Percentiles rank a stretch among this genome's conserved stretches.
Evolutionary conservation across 2,329 filamentous ascomycete species (phyloP).

Genomic region (Colletotrichum sojae): DNA sequence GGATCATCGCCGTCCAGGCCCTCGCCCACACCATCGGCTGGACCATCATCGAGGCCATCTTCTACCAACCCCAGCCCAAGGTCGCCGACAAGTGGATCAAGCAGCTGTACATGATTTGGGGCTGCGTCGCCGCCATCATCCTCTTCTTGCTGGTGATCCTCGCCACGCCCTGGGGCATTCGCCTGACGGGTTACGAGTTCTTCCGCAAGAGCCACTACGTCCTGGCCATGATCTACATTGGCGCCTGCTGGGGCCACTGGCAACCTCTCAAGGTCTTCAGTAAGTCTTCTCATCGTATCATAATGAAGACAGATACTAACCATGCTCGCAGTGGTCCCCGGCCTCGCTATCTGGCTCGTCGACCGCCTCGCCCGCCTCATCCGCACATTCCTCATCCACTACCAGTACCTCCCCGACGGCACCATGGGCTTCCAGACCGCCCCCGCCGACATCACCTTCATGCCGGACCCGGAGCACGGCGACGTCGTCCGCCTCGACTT

Average conservation of each 20-base stretch:
- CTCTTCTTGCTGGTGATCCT: conserved; percentile 74
- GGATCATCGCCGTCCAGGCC: conserved; percentile 79
- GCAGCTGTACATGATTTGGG: conserved; percentile 81
- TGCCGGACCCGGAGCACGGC: conserved; percentile 69
- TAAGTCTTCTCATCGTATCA: not conserved
- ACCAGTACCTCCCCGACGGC: conserved; percentile 66
- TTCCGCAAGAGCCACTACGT: conserved; percentile 83
- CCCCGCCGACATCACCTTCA: conserved; percentile 64
- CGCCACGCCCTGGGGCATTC: conserved; percentile 70
- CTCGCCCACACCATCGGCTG: conserved; percentile 79
- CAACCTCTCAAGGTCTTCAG: conserved; percentile 74
- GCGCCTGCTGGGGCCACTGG: conserved; percentile 84
- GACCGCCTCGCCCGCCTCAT: conserved; percentile 73
- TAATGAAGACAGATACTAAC: not conserved
- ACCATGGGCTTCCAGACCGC: conserved; percentile 69
- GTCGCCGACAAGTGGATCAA: conserved; percentile 70
- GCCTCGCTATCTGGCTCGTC: conserved; percentile 74
- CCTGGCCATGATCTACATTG: conserved; percentile 80
- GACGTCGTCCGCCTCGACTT: conserved; percentile 78
- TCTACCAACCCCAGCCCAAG: conserved; percentile 81
- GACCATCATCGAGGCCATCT: conserved; percentile 74
- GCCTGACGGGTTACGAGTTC: conserved; percentile 80
- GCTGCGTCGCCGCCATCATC: conserved; percentile 68
- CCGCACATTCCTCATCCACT: conserved; percentile 62
- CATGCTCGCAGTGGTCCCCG: conserved; percentile 65